Conservation (phyloP, 1,284 basidiomycete species). For the Apiotrichum sp. region DNA sequence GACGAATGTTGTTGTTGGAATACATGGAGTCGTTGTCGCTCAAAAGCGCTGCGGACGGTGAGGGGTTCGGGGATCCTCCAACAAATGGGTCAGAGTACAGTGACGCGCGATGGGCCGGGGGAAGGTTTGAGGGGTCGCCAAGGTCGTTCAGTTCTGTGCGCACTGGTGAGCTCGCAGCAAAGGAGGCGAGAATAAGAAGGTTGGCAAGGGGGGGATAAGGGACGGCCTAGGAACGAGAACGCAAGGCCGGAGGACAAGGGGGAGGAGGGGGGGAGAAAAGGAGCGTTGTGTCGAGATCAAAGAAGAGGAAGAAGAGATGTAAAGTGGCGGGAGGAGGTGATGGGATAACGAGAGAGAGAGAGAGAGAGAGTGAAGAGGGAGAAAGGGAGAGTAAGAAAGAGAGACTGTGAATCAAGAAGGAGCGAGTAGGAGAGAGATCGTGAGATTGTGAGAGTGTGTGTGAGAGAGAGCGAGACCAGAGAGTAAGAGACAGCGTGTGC, state of each 20-base stretch:
- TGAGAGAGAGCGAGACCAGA: no score
- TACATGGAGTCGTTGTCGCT: slow-evolving; percentile 7
- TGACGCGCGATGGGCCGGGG: slow-evolving; percentile 5
- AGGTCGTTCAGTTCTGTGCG: slow-evolving; percentile 5
- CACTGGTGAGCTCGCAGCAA: no score
- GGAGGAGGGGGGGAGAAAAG: not conserved
- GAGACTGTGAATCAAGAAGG: not conserved
- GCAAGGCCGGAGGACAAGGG: not conserved
- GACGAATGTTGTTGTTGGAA: not conserved
- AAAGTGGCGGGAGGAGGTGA: not conserved
- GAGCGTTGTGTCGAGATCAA: no score
- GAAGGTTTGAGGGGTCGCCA: not conserved
- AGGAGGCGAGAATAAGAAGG: not conserved
- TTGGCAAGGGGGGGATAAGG: not conserved
- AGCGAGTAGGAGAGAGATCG: not conserved
- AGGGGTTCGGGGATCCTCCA: not conserved
- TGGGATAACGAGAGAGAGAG: not conserved
- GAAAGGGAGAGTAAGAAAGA: not conserved
- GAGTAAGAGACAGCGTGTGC: not conserved
- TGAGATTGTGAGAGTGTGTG: no score
- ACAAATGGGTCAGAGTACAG: slow-evolving; percentile 13
- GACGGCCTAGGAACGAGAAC: not conserved
- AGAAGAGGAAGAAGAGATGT: not conserved
- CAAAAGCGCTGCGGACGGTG: not conserved
- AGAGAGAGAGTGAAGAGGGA: not conserved